phyloP scores from a whole-genome alignment of 257 asterid species.

The Verbascum thapsus region DNA sequence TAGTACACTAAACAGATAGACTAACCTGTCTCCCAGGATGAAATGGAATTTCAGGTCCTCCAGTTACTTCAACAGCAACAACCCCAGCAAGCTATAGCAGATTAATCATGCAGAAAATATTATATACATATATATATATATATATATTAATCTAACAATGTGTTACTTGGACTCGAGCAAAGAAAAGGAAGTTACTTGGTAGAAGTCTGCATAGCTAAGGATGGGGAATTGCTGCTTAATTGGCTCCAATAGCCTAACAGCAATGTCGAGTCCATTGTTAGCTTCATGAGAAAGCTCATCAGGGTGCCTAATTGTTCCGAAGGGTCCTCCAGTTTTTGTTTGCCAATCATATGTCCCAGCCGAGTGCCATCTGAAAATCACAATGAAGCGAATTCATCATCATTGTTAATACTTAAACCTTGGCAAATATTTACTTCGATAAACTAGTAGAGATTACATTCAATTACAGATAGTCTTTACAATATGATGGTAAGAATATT shows the following conservation, averaged over 20 bases:
- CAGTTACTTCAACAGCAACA: slow-evolving; percentile 63
- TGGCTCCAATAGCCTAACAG: slow-evolving; percentile 70
- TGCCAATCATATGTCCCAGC: slow-evolving; percentile 58
- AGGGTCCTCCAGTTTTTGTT: slow-evolving; percentile 82
- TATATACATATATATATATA: too few relatives aligned
- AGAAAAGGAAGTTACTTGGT: slow-evolving; percentile 45
- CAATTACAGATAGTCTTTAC: not conserved
- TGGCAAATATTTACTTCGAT: too few relatives aligned
- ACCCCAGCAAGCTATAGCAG: slow-evolving; percentile 48
- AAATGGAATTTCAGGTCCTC: slow-evolving; percentile 59
- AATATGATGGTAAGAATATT: not conserved
- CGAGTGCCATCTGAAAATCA: slow-evolving; percentile 47
- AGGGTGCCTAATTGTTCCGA: slow-evolving; percentile 66
- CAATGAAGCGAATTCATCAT: not conserved
- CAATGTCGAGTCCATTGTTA: slow-evolving; percentile 81
- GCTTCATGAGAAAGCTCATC: slow-evolving; percentile 72
- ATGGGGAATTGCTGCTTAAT: slow-evolving; percentile 69
- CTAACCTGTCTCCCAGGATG: slow-evolving; percentile 58
- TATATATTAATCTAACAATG: not conserved
- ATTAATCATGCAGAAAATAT: not conserved
- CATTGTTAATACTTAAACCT: not conserved
- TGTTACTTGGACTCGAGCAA: not conserved
- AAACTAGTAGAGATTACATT: not conserved
- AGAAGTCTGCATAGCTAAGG: slow-evolving; percentile 69
- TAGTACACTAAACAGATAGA: slow-evolving; percentile 3